phyloP scores from a whole-genome alignment of 768 basidiomycete genomes.

The Trametes cingulata region DNA sequence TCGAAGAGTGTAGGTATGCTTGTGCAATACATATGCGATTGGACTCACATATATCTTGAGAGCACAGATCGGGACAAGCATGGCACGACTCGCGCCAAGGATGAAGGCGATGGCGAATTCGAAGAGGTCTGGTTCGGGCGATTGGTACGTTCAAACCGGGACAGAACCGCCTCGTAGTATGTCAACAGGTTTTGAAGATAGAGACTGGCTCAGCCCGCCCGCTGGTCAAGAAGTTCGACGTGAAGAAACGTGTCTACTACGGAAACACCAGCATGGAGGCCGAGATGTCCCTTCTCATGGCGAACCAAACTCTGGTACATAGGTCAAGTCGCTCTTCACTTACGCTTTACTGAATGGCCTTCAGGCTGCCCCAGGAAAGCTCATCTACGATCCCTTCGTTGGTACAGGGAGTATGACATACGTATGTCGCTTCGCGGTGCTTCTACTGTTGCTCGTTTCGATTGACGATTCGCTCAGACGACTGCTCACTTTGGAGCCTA shows the following conservation, averaged over 20 bases:
- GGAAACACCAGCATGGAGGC: slow-evolving; percentile 99
- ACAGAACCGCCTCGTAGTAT: too few relatives aligned
- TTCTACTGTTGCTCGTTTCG: neutral
- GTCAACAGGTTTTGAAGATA: too few relatives aligned
- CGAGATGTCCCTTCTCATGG: slow-evolving; percentile 94
- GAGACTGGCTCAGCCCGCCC: slow-evolving; percentile 66
- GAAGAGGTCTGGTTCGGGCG: slow-evolving; percentile 79
- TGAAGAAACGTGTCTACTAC: slow-evolving; percentile 88
- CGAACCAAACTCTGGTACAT: slow-evolving; percentile 89
- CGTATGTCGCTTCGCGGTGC: slow-evolving; percentile 41
- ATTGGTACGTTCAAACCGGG: slow-evolving; percentile 64
- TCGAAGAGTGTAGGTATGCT: slow-evolving; percentile 80
- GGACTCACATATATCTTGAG: neutral
- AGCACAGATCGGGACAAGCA: slow-evolving; percentile 49
- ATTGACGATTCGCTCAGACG: slow-evolving; percentile 48
- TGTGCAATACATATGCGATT: neutral
- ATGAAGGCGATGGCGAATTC: slow-evolving; percentile 69
- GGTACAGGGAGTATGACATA: slow-evolving; percentile 93
- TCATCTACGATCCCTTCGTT: slow-evolving; percentile 94
- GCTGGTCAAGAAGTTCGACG: slow-evolving; percentile 71
- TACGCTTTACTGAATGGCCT: neutral
- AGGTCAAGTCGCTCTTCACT: slow-evolving; percentile 15
- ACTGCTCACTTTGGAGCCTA: slow-evolving; percentile 85
- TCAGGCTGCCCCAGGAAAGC: slow-evolving; percentile 83
- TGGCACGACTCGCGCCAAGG: slow-evolving; percentile 45